Conservation (phyloP, 2,329 filamentous ascomycete genomes). For the Diatrype stigma region DNA sequence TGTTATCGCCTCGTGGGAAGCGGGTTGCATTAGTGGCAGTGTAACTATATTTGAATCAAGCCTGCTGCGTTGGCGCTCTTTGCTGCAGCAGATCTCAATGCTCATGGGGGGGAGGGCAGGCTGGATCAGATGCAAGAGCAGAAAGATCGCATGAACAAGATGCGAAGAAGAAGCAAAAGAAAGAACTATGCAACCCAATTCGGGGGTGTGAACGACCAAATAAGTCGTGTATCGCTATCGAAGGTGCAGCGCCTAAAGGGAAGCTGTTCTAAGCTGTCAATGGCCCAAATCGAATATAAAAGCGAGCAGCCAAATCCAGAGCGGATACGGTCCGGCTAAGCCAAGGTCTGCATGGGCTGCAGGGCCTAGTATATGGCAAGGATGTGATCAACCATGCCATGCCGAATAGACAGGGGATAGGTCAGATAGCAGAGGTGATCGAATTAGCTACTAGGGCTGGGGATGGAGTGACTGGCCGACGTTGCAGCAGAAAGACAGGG, state of each 20-base stretch:
- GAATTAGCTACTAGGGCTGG: conserved; percentile 24
- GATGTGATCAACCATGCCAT: conserved; percentile 34
- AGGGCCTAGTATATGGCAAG: conserved; percentile 29
- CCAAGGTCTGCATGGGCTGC: conserved; percentile 34
- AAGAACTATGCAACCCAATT: conserved; percentile 19
- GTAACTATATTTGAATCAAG: conserved; percentile 25
- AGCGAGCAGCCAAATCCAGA: conserved; percentile 38
- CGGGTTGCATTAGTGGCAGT: conserved; percentile 25
- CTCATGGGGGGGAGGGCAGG: conserved; percentile 15
- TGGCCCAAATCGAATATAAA: conserved; percentile 38
- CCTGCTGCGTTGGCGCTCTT: conserved; percentile 26
- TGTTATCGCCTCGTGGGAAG: conserved; percentile 25
- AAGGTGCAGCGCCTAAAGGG: conserved; percentile 38
- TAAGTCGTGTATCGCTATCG: conserved; percentile 32
- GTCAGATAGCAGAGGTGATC: conserved; percentile 29
- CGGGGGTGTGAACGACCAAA: conserved; percentile 31
- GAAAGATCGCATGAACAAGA: conserved; percentile 23
- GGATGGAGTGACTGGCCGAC: conserved; percentile 25
- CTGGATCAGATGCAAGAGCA: conserved; percentile 19
- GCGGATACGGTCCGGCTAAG: conserved; percentile 42
- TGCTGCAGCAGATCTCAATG: conserved; percentile 25
- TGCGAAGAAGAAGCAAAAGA: conserved; percentile 26
- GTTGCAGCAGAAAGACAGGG: conserved; percentile 28
- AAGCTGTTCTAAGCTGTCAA: conserved; percentile 37
- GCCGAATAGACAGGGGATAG: conserved; percentile 31